These are phyloP conservation scores for Fusarium sp. DNA, from an alignment of 2,329 filamentous ascomycete species.

Conservation along the genomic window DNA sequence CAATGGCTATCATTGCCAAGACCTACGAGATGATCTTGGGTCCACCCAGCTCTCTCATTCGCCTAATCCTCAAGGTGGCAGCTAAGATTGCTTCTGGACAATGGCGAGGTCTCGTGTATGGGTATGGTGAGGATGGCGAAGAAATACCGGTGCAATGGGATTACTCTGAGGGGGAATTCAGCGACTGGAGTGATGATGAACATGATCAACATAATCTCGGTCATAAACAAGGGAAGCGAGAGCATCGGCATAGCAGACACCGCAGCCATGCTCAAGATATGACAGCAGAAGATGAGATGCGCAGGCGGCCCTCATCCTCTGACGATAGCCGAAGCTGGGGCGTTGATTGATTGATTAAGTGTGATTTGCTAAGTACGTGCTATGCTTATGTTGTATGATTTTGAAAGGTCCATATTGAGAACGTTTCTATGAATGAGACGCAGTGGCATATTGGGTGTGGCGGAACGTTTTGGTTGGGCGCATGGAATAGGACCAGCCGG, in stretches of 20 bases:
- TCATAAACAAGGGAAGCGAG: slow-evolving; percentile 12
- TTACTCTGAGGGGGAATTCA: slow-evolving; percentile 65
- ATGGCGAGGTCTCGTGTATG: slow-evolving; percentile 69
- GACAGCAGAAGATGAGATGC: background rate
- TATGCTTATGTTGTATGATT: background rate
- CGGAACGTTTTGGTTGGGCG: slow-evolving; percentile 19
- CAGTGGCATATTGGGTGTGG: background rate
- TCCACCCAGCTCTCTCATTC: slow-evolving; percentile 81
- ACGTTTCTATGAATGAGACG: slow-evolving; percentile 4
- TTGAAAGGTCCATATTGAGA: background rate
- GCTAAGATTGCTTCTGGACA: slow-evolving; percentile 74
- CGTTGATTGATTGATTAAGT: slow-evolving; percentile 30
- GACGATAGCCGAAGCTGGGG: slow-evolving; percentile 42
- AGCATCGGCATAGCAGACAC: slow-evolving; percentile 16
- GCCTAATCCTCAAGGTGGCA: slow-evolving; percentile 83
- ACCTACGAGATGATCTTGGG: slow-evolving; percentile 80
- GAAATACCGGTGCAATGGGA: slow-evolving; percentile 69
- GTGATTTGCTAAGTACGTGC: background rate
- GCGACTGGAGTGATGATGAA: slow-evolving; percentile 67
- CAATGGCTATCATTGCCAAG: slow-evolving; percentile 74
- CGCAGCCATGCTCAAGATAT: slow-evolving; percentile 5
- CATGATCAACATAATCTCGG: slow-evolving; percentile 23
- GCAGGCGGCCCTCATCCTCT: slow-evolving; percentile 31
- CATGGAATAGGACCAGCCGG: slow-evolving; percentile 14
- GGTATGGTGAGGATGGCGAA: slow-evolving; percentile 62